Percentiles rank a stretch among this genome's conserved stretches.
Evolutionary conservation across 2,329 filamentous ascomycete species (phyloP).

Genomic region (Cordyceps pruinosa): DNA sequence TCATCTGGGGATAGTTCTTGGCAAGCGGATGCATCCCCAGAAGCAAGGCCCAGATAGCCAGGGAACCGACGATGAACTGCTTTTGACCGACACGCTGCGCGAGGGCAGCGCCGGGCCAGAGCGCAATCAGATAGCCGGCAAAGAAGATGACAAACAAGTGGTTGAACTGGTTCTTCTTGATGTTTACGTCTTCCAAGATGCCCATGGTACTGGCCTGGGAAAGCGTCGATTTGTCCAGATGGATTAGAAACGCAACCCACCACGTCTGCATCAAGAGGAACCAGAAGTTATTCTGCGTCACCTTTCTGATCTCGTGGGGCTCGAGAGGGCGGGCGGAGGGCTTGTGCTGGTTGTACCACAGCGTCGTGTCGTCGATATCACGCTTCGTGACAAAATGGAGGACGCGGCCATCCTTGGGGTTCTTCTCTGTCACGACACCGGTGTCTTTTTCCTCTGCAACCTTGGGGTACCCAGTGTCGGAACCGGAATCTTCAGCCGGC

Average conservation of each 20-base stretch:
- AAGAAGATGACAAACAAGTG: slow-evolving; percentile 20
- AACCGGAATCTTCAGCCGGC: background rate
- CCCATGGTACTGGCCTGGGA: slow-evolving; percentile 20
- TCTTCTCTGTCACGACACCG: background rate
- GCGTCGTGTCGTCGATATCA: slow-evolving; percentile 19
- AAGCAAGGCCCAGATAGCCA: slow-evolving; percentile 19
- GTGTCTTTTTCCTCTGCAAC: background rate
- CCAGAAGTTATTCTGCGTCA: slow-evolving; percentile 21
- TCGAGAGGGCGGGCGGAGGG: slow-evolving; percentile 13
- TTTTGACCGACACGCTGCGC: slow-evolving; percentile 20
- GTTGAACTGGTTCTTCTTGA: slow-evolving; percentile 19
- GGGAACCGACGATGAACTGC: slow-evolving; percentile 18
- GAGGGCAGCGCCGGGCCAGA: slow-evolving; percentile 19
- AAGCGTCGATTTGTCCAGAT: slow-evolving; percentile 21
- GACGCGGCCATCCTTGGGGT: background rate
- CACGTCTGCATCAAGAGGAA: slow-evolving; percentile 19
- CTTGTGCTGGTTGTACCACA: slow-evolving; percentile 20
- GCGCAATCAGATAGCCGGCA: slow-evolving; percentile 19
- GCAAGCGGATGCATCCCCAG: slow-evolving; percentile 19
- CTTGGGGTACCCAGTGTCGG: background rate
- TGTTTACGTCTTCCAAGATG: slow-evolving; percentile 20
- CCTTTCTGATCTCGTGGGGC: slow-evolving; percentile 3
- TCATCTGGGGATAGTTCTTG: slow-evolving; percentile 18
- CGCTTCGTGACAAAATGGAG: slow-evolving; percentile 14
- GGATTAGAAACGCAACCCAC: slow-evolving; percentile 21